Percentiles rank a stretch among this genome's conserved stretches.
Evolutionary conservation across 495 filamentous ascomycete genomes (phyloP).

Genomic region (Coniosporium apollinis): DNA sequence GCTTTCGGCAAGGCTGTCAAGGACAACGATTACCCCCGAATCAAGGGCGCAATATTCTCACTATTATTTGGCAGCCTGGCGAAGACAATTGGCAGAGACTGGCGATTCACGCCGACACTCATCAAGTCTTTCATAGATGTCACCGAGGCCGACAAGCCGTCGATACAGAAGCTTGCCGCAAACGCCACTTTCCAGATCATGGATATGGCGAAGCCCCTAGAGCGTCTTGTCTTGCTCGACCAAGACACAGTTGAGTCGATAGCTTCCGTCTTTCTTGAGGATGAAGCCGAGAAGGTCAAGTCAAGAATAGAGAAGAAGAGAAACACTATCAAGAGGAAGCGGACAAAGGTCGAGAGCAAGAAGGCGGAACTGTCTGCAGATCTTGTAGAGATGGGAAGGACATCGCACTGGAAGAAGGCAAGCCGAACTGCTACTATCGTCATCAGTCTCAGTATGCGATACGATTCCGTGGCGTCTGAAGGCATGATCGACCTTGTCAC

Average conservation of each 20-base stretch:
- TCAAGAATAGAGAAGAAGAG: constrained; percentile 47
- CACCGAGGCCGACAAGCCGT: constrained; percentile 77
- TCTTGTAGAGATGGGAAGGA: constrained; percentile 56
- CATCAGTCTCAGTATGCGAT: constrained; percentile 72
- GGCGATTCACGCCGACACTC: constrained; percentile 76
- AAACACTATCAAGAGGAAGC: constrained; percentile 52
- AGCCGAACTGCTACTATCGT: constrained; percentile 76
- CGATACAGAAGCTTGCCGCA: constrained; percentile 77
- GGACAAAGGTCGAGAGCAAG: constrained; percentile 58
- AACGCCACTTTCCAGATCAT: constrained; percentile 69
- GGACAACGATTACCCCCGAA: constrained; percentile 64
- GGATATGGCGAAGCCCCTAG: constrained; percentile 75
- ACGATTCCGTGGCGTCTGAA: constrained; percentile 67
- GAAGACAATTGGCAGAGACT: constrained; percentile 76
- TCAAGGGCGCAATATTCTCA: constrained; percentile 88
- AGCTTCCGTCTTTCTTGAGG: too few relatives aligned
- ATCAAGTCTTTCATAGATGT: constrained; percentile 81
- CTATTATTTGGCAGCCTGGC: constrained; percentile 74
- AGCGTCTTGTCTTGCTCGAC: constrained; percentile 76
- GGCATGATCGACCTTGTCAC: constrained; percentile 74
- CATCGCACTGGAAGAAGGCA: constrained; percentile 91
- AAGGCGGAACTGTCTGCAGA: constrained; percentile 68
- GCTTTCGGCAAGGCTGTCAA: constrained; percentile 69
- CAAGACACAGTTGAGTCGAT: constrained; percentile 54
- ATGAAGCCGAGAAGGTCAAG: constrained; percentile 38